Evolutionary conservation across 1,284 basidiomycete genomes (phyloP).

Genomic region (Tilletia walkeri): DNA sequence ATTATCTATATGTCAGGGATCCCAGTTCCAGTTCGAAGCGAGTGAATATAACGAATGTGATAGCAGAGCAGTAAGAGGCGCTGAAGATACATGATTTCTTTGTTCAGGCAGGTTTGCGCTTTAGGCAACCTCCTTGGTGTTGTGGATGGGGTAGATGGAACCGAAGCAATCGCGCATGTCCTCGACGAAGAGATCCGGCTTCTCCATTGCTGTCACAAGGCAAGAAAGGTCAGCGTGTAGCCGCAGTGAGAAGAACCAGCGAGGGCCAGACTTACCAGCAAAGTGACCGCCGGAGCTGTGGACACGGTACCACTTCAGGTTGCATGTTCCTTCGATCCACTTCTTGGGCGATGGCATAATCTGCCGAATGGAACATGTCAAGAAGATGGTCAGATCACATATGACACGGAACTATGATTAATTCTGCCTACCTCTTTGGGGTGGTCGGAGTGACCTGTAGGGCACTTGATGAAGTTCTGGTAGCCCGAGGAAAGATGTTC

Average conservation of each 20-base stretch:
- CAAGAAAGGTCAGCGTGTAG: conserved; percentile 37
- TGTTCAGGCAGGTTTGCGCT: too few relatives aligned
- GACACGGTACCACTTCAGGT: conserved; percentile 53
- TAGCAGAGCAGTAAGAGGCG: too few relatives aligned
- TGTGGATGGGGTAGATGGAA: neutral
- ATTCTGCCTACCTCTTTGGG: conserved; percentile 21
- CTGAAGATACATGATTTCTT: too few relatives aligned
- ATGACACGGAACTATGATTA: neutral
- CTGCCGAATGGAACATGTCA: conserved; percentile 33
- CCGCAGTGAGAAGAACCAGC: neutral
- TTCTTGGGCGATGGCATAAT: conserved; percentile 55
- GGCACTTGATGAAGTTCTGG: conserved; percentile 51
- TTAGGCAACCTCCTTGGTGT: neutral
- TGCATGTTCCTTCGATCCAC: conserved; percentile 54
- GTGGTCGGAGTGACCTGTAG: conserved; percentile 57
- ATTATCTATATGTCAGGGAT: too few relatives aligned
- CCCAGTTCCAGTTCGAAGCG: too few relatives aligned
- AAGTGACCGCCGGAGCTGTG: conserved; percentile 53
- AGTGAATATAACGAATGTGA: too few relatives aligned
- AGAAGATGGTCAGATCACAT: neutral
- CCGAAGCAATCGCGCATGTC: conserved; percentile 46
- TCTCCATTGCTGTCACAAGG: conserved; percentile 56
- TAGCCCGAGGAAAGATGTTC: too few relatives aligned
- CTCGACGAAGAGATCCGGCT: conserved; percentile 55
- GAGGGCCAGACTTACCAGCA: conserved; percentile 13